A percentile compares a stretch with the other conserved stretches of the same genome.
Evolutionary conservation across 2,329 filamentous ascomycete species (phyloP).

Genomic region (Cercospora berteroae): DNA sequence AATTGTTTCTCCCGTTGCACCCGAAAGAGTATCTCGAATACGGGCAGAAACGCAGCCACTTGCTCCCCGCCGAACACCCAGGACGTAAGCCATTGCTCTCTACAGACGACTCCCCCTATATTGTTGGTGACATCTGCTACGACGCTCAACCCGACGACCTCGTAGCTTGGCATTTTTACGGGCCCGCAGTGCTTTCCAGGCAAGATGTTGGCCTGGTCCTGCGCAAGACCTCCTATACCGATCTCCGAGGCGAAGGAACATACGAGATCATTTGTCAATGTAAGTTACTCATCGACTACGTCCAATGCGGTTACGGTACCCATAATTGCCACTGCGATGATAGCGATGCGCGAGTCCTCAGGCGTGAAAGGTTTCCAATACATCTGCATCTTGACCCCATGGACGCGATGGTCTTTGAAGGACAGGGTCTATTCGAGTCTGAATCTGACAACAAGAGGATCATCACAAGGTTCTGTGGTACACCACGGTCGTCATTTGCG

Average conservation of each 20-base stretch:
- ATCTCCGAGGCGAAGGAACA: neutral
- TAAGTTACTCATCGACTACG: neutral
- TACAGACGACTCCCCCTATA: neutral
- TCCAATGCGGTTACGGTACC: too few species aligned
- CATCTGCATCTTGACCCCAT: neutral
- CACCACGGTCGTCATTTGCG: neutral
- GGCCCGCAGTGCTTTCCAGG: too few species aligned
- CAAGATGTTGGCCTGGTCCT: neutral
- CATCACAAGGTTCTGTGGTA: neutral
- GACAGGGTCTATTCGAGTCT: neutral
- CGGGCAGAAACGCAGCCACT: too few species aligned
- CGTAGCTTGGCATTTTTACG: neutral
- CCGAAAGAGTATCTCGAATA: too few species aligned
- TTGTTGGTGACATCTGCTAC: neutral
- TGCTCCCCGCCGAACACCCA: too few species aligned
- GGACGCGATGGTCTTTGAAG: neutral
- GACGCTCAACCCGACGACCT: neutral
- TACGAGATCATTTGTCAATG: neutral
- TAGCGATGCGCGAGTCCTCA: too few species aligned
- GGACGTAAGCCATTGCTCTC: neutral
- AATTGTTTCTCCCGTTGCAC: neutral
- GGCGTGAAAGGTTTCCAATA: neutral
- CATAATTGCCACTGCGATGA: neutral
- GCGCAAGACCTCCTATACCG: neutral
- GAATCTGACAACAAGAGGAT: neutral